Conservation (phyloP, 805 yeast genomes). For the Tetrapisispora arboricola region DNA sequence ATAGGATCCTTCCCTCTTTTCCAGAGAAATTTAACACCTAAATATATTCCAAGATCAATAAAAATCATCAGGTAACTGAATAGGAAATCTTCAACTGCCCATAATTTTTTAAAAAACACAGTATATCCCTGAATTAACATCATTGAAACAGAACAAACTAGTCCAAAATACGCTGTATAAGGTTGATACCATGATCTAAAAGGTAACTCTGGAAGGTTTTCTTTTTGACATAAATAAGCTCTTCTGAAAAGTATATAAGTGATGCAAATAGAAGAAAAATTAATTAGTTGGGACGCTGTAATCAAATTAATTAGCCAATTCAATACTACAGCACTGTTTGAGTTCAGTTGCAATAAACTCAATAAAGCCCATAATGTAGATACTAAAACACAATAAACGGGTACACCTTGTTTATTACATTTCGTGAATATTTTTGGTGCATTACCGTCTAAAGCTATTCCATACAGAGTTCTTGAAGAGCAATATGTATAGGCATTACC, state of each 20-base stretch:
- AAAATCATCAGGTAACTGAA: constrained; percentile 68
- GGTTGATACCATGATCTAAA: constrained; percentile 54
- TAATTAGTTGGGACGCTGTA: constrained; percentile 58
- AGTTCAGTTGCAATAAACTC: constrained; percentile 54
- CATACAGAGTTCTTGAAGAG: constrained; percentile 58
- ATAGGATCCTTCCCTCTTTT: constrained; percentile 36
- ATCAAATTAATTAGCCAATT: constrained; percentile 65
- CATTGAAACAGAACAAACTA: constrained; percentile 39
- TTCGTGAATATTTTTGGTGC: constrained; percentile 59
- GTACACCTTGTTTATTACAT: constrained; percentile 62
- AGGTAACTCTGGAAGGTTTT: constrained; percentile 33
- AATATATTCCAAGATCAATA: constrained; percentile 37
- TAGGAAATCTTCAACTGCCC: constrained; percentile 53
- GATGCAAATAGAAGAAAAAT: constrained; percentile 45
- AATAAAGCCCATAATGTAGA: constrained; percentile 52
- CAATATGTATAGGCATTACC: constrained; percentile 75
- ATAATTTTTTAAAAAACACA: constrained; percentile 56
- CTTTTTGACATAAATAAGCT: constrained; percentile 46
- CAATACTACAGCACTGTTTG: constrained; percentile 51
- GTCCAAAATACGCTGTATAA: constrained; percentile 41
- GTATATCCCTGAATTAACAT: constrained; percentile 56
- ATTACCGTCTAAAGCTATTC: constrained; percentile 58
- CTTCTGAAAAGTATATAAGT: constrained; percentile 54
- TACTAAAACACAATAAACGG: constrained; percentile 45
- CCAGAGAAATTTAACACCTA: constrained; percentile 41